Base-by-base conservation (phyloP, 768 basidiomycete genomes). In the Hortiboletus flavorubellus region DNA sequence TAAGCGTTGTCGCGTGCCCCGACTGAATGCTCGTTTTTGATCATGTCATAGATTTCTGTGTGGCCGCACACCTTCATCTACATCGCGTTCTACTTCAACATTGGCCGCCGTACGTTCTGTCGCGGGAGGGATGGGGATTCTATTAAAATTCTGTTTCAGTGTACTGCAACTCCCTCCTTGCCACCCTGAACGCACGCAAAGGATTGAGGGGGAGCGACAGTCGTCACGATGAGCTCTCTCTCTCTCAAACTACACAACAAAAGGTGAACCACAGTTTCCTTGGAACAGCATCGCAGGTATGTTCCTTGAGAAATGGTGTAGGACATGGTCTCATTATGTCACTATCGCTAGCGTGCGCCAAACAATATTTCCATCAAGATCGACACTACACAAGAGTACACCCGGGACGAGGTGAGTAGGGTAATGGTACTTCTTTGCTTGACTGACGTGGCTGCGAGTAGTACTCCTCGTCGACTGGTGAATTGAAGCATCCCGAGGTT, bases 351-450 rank as follows among this genome's bases (percentile, higher is more conserved):
- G 68, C 57, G 46, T 4, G 2, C 44, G 59, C 75, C 76, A 43
- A 76, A 78, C 47, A 80, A 80, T 58, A 81, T 86, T 59, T 82
- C 83, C 31, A 84, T 86, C 71, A 83, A 83, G 69, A 81, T 86
- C 52, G 82, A 85, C 63, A 84, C 83, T 7, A 83, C 76, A 37
- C 76, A 81, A 45, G 83, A 85, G 58, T 75, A 73, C 47, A 65
- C 72, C 47, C 75, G 70, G 40, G 82, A 83, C 54, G 68, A 60
- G 56, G 70, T 69, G n/a, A 46, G 68, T n/a, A 23, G 26, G 7
- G 18, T 14, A 35, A 37, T 2, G 8, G 14, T 14, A 21, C 6
- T 4, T 23, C 16, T 29, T 26, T 34, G 11, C 31, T 42, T n/a
- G 10, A 35, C 37, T 59, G 41, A 59, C 21, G 11, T 12, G 35